Base-by-base conservation (phyloP, 176 grass and related monocot species). In the Calamus simplicifolius region DNA sequence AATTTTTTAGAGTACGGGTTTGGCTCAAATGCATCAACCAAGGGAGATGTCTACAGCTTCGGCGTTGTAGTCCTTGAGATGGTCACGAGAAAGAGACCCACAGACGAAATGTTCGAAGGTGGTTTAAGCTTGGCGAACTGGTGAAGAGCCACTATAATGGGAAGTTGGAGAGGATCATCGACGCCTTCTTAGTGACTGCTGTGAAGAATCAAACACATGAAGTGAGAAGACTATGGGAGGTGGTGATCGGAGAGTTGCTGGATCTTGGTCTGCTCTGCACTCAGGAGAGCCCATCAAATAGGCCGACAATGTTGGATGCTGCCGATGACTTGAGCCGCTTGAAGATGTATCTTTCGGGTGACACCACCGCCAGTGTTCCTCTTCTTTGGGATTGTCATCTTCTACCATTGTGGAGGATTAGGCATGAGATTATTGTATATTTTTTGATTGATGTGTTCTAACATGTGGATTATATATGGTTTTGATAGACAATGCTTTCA, bases 51-150 rank as follows among this genome's bases (percentile, higher is more conserved):
- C 19, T 87, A 79, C 57, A 87, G 75, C 67, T 87, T 72, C 7
- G 84, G 84, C 2, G 79, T 82, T 58, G 27, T 88, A 14, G 74
- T 88, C n/a, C 70, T 88, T n/a, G 80, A 88, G 58, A 66, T 70
- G 19, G 64, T 89, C 21, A 70, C 73, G 3, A 51, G 80, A 30
- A 89, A 89, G 72, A 80, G 54, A 56, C 54, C 54, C 54, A 56
- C 54, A 4, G 19, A 56, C 12, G 18, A 56, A 18, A 56, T 56
- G 54, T 56, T 56, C 54, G 13, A 25, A 56, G 54, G 12, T 25
- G 54, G 54, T 23, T 13, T 56, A 25, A 56, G 54, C 19, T 56
- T 56, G 54, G 18, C 18, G 4, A 56, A 23, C 8, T 56, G 54
- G 54, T 56, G 19, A 25, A 56, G 54, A 7, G 18, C 54, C 54